Evolutionary conservation across 257 asterid species (phyloP), one percentile per base, ranked within the genome.

Genomic region (Solanum pimpinellifolium): DNA sequence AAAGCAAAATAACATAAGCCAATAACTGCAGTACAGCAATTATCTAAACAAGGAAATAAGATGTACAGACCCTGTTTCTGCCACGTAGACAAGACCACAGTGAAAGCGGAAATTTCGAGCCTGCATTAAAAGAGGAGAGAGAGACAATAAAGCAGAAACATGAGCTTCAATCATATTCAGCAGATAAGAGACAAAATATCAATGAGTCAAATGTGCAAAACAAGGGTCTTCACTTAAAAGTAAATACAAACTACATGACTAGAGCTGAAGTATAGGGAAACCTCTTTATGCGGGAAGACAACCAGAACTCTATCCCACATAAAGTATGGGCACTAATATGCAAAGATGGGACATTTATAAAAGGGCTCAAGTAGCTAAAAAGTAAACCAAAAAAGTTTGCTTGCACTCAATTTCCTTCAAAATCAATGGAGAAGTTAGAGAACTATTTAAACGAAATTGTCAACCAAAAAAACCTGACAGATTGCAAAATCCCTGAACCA

Each of bases 21-120:
- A 84, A 39, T 39, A 52, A 78, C 27, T 80, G 85, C 29, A 20
- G 29, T 44, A 49, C 9, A 29, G 18, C 66, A 9, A 78, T 78
- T 11, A 80, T 41, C 20, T 47, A 87, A 27, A 87, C 21, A 65
- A 41, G 62, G 90, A 88, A 92, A 86, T 42, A 37, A 62, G 29
- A 73, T 47, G 37, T 49, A 86, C 88, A 52, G 20, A 97, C 99
- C 99, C 99, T 91, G 93, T 96, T 90, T 97, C 99, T 27, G 99
- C 98, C 86, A 97, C 98, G 86, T 97, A 97, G 60, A 97, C 99
- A 90, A 96, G 97, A 90, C 98, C 99, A 88, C 99, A 97, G 35
- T 92, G 94, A 87, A 97, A 97, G 41, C 99, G 97, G 87, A 97
- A 97, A 91, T 97, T 97, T 91, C 99, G 93, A 78, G 99, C 99